Percentiles rank a stretch among this genome's conserved stretches.
Conservation (phyloP, 768 basidiomycete species). For the Suillus occidentalis region DNA sequence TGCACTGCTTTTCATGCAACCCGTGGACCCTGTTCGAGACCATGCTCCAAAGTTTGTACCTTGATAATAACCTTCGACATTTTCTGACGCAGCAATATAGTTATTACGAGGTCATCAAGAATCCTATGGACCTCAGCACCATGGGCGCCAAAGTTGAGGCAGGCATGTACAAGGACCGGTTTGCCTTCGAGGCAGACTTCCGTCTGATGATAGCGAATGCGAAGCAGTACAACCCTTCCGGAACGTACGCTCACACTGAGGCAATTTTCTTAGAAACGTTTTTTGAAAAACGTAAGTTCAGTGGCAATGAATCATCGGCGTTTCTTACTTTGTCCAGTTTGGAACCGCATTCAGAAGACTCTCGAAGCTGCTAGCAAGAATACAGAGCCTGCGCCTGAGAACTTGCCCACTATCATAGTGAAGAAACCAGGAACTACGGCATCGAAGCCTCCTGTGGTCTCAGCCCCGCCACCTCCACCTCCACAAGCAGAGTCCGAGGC, state of each 20-base stretch:
- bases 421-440: slow-evolving; percentile 17
- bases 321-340: slow-evolving; percentile 50
- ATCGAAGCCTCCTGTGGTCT: slow-evolving; percentile 2
- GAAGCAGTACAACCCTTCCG: slow-evolving; percentile 75
- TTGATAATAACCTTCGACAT: slow-evolving; percentile 2
- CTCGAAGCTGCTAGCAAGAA: slow-evolving; percentile 64
- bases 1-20: slow-evolving; percentile 73
- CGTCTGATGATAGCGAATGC: slow-evolving; percentile 87
- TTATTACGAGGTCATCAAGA: slow-evolving; percentile 87
- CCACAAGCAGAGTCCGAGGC: slow-evolving; percentile 39
- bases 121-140: slow-evolving; percentile 94
- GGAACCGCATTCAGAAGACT: slow-evolving; percentile 85
- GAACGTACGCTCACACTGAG: slow-evolving; percentile 72
- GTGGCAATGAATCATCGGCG: slow-evolving; percentile 3
- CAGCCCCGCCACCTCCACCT: slow-evolving; percentile 28
- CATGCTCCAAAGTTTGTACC: slow-evolving; percentile 73
- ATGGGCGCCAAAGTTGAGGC: slow-evolving; percentile 84
- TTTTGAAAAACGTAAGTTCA: slow-evolving; percentile 80
- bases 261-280: slow-evolving; percentile 73
- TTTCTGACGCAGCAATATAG: slow-evolving; percentile 38
- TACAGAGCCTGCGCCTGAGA: slow-evolving; percentile 22
- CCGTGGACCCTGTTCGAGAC: slow-evolving; percentile 96
- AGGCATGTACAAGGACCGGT: slow-evolving; percentile 83
- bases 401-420: slow-evolving; percentile 25
- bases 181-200: slow-evolving; percentile 85